Evolutionary conservation across 768 basidiomycete genomes (phyloP).

Genomic region (Lactarius hengduanensis): DNA sequence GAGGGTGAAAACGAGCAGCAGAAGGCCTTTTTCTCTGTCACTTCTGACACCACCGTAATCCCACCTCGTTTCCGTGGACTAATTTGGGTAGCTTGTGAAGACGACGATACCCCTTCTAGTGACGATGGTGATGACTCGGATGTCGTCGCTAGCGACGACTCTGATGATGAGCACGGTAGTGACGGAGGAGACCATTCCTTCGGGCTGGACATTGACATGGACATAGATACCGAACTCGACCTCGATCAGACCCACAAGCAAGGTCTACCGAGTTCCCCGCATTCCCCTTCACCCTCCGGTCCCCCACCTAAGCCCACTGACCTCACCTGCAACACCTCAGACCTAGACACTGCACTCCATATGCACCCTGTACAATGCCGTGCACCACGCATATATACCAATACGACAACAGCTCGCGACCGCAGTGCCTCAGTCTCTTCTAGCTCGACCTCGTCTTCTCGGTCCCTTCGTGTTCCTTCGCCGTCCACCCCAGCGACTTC

Average conservation of each 20-base stretch:
- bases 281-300: constrained; percentile 6
- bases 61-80: constrained; percentile 56
- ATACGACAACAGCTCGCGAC: constrained; percentile 31
- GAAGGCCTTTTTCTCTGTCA: constrained; percentile 71
- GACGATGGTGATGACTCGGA: constrained; percentile 35
- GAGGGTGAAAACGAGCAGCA: constrained; percentile 79
- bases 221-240: constrained; percentile 35
- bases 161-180: constrained; percentile 27
- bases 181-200: constrained; percentile 32
- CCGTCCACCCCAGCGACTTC: constrained; percentile 27
- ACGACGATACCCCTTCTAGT: constrained; percentile 44
- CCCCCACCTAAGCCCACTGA: constrained; percentile 10
- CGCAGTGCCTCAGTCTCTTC: constrained; percentile 36
- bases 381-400: constrained; percentile 30
- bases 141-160: constrained; percentile 34
- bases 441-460: constrained; percentile 35
- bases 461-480: constrained; percentile 21
- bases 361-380: constrained; percentile 50
- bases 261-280: constrained; percentile 4
- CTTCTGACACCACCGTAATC: constrained; percentile 33
- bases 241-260: constrained; percentile 19
- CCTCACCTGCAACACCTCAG: constrained; percentile 15
- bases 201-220: constrained; percentile 35
- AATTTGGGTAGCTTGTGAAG: constrained; percentile 80
- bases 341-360: constrained; percentile 35